Base-by-base conservation (phyloP, 1,139 yeast species). In the Saccharomyces uvarum region DNA sequence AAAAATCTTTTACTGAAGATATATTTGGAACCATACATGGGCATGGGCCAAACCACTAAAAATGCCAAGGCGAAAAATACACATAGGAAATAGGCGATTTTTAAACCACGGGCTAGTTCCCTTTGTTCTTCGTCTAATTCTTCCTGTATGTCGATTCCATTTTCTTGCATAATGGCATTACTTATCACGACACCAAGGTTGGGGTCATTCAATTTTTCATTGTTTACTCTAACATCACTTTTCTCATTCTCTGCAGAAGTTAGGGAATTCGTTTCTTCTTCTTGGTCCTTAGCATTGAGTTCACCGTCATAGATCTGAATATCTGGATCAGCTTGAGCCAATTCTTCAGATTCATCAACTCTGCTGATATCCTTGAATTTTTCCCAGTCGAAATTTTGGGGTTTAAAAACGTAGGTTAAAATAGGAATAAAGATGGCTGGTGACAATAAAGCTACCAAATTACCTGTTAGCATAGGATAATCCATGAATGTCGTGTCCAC, bases 391-490 rank as follows among this genome's bases (percentile, higher is more conserved):
- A 84, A 90, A 66, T 86, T 78, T 61, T 84, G 90, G 14, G 86
- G 84, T 59, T 82, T 82, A 68, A 83, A 82, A 7, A 74, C 71
- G 49, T 77, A 74, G 0, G 95, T 86, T 53, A 90, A 73, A 4
- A 86, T 63, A 13, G 95, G 91, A 54, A 84, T 75, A 56, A 84
- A 75, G 19, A 90, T 70, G 33, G 80, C 64, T n/a, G 97, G 96
- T 1, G 90, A 79, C 54, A 83, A 76, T 58, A 90, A 74, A 0
- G 97, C 93, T 53, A 88, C 89, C 49, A 88, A 82, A 66, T 88
- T 89, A 56, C 97, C 97, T 24, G 87, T 83, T 59, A 88, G 77
- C 95, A 88, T 88, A 31, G 96, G 85, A 67, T 86, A 79, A 68
- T 88, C 93, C 60, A 78, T 79, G 59, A 89, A 88, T 24, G 95